These are phyloP conservation scores for Pythium guiyangense DNA, from an alignment of 352 stramenopile species.

Conservation along the genomic window DNA sequence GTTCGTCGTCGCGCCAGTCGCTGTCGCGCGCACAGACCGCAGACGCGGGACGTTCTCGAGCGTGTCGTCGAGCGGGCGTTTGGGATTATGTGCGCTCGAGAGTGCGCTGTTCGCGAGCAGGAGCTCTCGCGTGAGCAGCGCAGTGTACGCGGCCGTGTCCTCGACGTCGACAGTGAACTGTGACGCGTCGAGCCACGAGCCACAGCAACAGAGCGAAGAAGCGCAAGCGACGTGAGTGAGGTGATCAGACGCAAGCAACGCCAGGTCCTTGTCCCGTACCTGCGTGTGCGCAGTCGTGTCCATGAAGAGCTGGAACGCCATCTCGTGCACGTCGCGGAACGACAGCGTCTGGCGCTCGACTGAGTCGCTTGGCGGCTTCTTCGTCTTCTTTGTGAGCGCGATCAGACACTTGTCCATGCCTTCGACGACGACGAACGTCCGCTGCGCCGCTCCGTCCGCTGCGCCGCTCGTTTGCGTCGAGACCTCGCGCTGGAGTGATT, in stretches of 20 bases:
- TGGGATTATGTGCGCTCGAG: conserved; percentile 1
- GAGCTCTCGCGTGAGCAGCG: conserved; percentile 51
- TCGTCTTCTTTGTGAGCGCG: conserved; percentile 35
- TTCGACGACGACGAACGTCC: conserved; percentile 53
- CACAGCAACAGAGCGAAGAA: background rate
- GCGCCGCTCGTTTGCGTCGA: background rate
- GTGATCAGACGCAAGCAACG: background rate
- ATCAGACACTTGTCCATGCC: conserved; percentile 56
- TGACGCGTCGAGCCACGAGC: background rate
- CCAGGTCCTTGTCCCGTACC: conserved; percentile 7
- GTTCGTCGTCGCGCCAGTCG: conserved; percentile 36
- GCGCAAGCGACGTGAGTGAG: background rate
- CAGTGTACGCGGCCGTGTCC: conserved; percentile 46
- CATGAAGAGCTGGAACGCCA: conserved; percentile 68
- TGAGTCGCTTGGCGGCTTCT: conserved; percentile 21
- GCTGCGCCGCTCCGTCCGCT: too few species aligned
- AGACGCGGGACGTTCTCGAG: conserved; percentile 33
- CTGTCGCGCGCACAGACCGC: conserved; percentile 38
- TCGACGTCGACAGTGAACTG: conserved; percentile 58
- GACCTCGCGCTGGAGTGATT: conserved; percentile 21
- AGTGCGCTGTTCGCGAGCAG: conserved; percentile 25
- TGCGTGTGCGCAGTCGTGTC: conserved; percentile 50
- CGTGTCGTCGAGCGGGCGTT: conserved; percentile 41
- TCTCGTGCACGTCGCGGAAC: conserved; percentile 55
- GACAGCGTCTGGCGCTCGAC: conserved; percentile 14